Conservation (phyloP, 2,329 filamentous ascomycete genomes). For the Pseudogymnoascus sp. region DNA sequence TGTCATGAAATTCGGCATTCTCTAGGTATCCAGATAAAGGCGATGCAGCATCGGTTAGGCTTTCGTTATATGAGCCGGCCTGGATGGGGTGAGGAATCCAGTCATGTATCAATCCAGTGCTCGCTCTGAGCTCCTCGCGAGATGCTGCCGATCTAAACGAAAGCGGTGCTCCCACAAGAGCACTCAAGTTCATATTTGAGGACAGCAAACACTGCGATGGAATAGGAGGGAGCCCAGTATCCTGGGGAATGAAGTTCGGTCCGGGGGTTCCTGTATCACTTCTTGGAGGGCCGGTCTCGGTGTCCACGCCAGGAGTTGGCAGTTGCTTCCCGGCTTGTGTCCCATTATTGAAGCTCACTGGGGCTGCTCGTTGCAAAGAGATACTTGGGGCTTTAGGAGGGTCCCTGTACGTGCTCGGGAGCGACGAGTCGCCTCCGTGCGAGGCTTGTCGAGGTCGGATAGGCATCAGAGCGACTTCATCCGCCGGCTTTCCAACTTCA, state of each 20-base stretch:
- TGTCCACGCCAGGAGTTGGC: neutral
- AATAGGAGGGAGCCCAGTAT: slow-evolving; percentile 29
- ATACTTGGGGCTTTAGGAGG: neutral
- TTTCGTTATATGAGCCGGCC: slow-evolving; percentile 17
- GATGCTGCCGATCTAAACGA: slow-evolving; percentile 15
- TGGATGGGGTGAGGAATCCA: slow-evolving; percentile 12
- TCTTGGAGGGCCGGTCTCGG: neutral
- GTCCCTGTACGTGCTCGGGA: slow-evolving; percentile 7
- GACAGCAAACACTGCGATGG: slow-evolving; percentile 33
- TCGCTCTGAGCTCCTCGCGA: neutral
- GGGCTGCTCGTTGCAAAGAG: neutral
- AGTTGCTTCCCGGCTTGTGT: neutral
- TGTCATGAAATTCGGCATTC: slow-evolving; percentile 4
- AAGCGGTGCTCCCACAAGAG: slow-evolving; percentile 23
- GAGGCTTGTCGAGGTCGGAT: neutral
- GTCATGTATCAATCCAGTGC: slow-evolving; percentile 7
- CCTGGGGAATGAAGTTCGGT: slow-evolving; percentile 23
- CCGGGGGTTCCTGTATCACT: slow-evolving; percentile 18
- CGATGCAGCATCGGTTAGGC: slow-evolving; percentile 11
- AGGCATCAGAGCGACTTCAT: neutral
- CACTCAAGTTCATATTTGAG: slow-evolving; percentile 28
- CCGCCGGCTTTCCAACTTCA: slow-evolving; percentile 21
- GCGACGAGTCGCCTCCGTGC: neutral
- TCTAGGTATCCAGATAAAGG: neutral
- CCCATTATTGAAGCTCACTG: neutral